Evolutionary conservation across 257 asterid genomes (phyloP), one percentile per base, ranked within the genome.

Genomic region (Scutellaria barbata): DNA sequence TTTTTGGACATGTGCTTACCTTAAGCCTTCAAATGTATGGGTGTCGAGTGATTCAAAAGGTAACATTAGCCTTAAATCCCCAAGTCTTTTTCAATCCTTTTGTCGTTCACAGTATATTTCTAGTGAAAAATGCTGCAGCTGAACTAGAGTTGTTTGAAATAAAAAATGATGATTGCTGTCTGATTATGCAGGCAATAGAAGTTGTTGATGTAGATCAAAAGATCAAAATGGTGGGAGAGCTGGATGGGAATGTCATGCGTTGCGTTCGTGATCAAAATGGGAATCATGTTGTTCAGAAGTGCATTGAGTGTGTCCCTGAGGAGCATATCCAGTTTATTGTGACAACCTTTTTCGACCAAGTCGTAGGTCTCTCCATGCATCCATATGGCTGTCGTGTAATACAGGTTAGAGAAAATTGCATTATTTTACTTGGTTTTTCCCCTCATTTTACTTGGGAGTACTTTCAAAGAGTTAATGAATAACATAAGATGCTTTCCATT

Each of bases 261-360:
- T 93, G 98, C 79, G 98, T 93, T 46, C 97, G 97, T 68, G 98
- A 93, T 84, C 98, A 93, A 76, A 93, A 93, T 62, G 98, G 98
- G 56, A 93, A 90, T 82, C 97, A 93, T 76, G 97, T 93, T 55
- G 72, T 93, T 68, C 98, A 93, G 79, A 93, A 93, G 83, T 93
- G 98, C 81, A 93, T 93, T 8, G 98, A 93, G 80, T 90, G 98
- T 70, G 93, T 93, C 4, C 97, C 96, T 0, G 97, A 93, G 80
- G 92, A 85, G 73, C 88, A 89, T 63, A 87, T 93, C 63, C 92
- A 93, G 75, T 93, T 93, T 74, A 85, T 93, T 35, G 82, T 93
- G 51, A 42, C 85, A 8, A 93, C 95, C 22, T 90, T 93, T 81
- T 90, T 74, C 67, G 97, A 86, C 76, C 96, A 93, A 89, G 97